Base-by-base conservation (phyloP, 1,284 basidiomycete genomes). In the Hortiboletus rubellus region DNA sequence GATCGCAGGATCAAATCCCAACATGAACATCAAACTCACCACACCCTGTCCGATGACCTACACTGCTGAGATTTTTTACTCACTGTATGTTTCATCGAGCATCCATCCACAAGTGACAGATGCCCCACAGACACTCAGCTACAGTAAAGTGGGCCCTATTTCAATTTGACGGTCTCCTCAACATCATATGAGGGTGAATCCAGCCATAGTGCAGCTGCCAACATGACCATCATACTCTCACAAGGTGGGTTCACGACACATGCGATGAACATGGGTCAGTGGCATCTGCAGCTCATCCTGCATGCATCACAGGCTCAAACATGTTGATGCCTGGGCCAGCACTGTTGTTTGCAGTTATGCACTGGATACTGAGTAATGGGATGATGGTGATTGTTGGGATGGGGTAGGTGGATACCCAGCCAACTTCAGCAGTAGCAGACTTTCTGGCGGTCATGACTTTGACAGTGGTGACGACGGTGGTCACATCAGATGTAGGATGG, bases 211-310 rank as follows among this genome's bases (percentile, higher is more conserved):
- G 79, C 80, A 1, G 79, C 79, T 22, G 80, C 81, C 63, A 81
- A 81, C 66, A 87, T 88, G 54, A 84, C 83, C 43, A 84, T 89
- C 11, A 82, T 86, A 58, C 71, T 92, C 62, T 82, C 88, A 63
- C 83, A 90, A 51, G 79, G 83, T 30, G 89, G 89, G 3, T 92
- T 88, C 77, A 85, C 86, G 4, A 92, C 89, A 0, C 89, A 92
- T 73, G 87, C 82, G 50, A 82, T 88, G 76, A 86, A 86, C 75
- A 85, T 83, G 79, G 81, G 81, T 17, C 82, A 82, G 60, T 74
- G 82, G 3, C 75, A 72, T 56, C 63, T 80, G 36, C 73, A 77
- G 62, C 64, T 83, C 45, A 77, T 76, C 1, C 76, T 91, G 54
- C 86, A 89, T 72, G 85, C 87, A 37, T 77, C 84, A 6, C 89